phyloP scores from a whole-genome alignment of 768 basidiomycete genomes.

The Suillus hirtellus region DNA sequence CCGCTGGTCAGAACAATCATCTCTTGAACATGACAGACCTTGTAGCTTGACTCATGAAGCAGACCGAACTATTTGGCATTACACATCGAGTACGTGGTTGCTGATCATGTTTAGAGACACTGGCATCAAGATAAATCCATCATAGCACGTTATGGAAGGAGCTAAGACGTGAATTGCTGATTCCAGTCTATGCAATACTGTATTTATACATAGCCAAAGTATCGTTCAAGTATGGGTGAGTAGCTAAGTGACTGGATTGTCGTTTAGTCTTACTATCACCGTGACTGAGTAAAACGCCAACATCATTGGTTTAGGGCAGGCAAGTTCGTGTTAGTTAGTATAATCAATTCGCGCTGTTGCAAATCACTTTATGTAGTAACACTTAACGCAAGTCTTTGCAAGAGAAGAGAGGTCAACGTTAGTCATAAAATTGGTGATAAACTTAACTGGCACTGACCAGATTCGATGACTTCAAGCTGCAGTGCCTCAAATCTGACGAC shows the following conservation, averaged over 20 bases:
- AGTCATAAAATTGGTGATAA: too few species aligned
- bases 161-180: too few species aligned
- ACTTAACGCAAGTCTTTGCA: not conserved
- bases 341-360: too few species aligned
- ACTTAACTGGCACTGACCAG: not conserved
- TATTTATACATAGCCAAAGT: too few species aligned
- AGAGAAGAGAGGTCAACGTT: not conserved
- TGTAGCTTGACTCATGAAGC: not conserved
- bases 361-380: not conserved
- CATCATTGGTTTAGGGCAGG: constrained; percentile 3
- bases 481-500: not conserved
- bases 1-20: not conserved
- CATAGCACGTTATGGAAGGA: too few species aligned
- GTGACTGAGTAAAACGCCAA: too few species aligned
- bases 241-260: too few species aligned
- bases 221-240: too few species aligned
- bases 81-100: not conserved
- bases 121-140: too few species aligned
- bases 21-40: not conserved
- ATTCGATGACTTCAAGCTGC: not conserved
- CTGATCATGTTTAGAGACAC: too few species aligned
- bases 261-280: too few species aligned
- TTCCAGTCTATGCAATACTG: too few species aligned
- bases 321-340: not conserved
- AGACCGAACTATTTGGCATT: not conserved